These are phyloP conservation scores for Aspergillus awamori DNA, from an alignment of 2,329 filamentous ascomycete genomes.

Conservation along the genomic window DNA sequence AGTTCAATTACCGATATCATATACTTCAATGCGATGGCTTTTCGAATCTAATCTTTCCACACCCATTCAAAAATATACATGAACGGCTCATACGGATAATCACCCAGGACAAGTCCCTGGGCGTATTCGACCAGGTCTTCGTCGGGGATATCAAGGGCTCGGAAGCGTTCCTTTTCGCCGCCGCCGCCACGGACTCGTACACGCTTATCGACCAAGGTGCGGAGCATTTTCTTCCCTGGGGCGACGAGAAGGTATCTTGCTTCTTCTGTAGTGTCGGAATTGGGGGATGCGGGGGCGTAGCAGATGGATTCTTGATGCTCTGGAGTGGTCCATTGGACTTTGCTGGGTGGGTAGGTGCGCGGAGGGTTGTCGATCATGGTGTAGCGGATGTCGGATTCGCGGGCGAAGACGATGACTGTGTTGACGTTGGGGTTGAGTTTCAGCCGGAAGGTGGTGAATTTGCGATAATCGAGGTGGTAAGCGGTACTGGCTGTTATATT, in stretches of 20 bases:
- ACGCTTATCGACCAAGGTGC: constrained; percentile 29
- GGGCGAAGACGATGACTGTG: constrained; percentile 34
- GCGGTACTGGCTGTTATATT: constrained; percentile 31
- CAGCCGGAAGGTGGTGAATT: constrained; percentile 39
- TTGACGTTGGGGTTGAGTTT: constrained; percentile 32
- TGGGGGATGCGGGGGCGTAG: constrained; percentile 14
- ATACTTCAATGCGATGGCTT: not conserved
- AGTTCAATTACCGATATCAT: not conserved
- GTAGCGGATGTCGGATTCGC: constrained; percentile 32
- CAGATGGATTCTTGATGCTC: constrained; percentile 29
- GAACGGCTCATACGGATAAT: constrained; percentile 32
- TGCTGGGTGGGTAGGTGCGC: not conserved
- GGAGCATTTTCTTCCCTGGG: constrained; percentile 33
- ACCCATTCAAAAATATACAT: constrained; percentile 39
- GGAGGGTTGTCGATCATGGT: constrained; percentile 22
- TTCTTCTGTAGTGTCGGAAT: constrained; percentile 5
- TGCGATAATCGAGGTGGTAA: constrained; percentile 35
- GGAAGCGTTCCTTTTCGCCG: constrained; percentile 29
- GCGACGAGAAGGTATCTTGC: constrained; percentile 32
- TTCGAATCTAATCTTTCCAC: constrained; percentile 18
- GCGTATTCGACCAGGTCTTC: constrained; percentile 34
- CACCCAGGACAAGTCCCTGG: constrained; percentile 30
- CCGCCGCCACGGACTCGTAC: constrained; percentile 25
- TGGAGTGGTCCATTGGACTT: constrained; percentile 31
- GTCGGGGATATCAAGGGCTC: constrained; percentile 25